Conservation (phyloP, 2,329 filamentous ascomycete species). For the Davidsoniella virescens region DNA sequence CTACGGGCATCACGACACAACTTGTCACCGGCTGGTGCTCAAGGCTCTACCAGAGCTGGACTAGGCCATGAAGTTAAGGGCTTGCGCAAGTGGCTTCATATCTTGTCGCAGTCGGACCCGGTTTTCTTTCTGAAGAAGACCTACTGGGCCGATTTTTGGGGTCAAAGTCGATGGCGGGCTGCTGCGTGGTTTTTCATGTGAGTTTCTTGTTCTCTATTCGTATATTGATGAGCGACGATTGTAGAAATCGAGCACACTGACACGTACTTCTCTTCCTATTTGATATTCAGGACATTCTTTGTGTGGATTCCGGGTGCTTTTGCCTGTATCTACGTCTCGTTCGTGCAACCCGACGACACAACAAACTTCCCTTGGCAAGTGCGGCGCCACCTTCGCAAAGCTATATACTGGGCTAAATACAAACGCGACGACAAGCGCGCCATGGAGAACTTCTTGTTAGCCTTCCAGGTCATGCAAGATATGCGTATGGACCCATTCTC, state of each 20-base stretch:
- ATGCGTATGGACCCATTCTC: slow-evolving; percentile 63
- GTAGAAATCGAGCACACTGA: neutral
- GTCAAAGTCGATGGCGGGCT: neutral
- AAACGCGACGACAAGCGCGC: slow-evolving; percentile 12
- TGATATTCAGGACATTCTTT: neutral
- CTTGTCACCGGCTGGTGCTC: no score
- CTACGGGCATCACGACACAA: no score
- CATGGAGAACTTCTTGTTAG: slow-evolving; percentile 8
- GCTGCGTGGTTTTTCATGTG: slow-evolving; percentile 9
- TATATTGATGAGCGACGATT: neutral
- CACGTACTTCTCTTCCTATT: neutral
- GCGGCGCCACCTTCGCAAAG: slow-evolving; percentile 10
- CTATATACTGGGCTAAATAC: slow-evolving; percentile 13
- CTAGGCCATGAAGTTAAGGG: neutral
- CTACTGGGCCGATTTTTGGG: neutral
- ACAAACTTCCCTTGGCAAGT: slow-evolving; percentile 9
- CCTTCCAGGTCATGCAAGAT: slow-evolving; percentile 9
- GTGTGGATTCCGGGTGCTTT: neutral
- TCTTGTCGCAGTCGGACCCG: no score
- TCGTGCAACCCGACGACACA: slow-evolving; percentile 6
- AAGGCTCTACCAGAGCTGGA: neutral
- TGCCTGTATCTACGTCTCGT: slow-evolving; percentile 6
- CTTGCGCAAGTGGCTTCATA: no score
- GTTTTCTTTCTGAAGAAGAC: no score
- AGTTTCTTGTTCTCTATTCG: neutral